phyloP scores from a whole-genome alignment of 257 asterid genomes.

The Eustoma russellianum region DNA sequence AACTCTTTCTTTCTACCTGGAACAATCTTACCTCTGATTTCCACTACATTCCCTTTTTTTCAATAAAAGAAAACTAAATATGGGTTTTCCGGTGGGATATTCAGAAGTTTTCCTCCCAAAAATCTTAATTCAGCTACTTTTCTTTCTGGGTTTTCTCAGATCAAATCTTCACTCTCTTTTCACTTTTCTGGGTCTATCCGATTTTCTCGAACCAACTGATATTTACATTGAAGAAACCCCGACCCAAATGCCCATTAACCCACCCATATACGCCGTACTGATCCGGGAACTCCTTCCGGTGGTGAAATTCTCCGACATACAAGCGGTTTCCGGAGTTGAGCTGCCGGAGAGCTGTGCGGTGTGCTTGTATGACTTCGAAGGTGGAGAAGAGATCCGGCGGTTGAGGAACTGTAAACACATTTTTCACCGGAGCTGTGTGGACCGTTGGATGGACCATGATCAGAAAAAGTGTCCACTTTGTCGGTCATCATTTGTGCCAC shows the following conservation, averaged over 20 bases:
- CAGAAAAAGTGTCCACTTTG: slow-evolving; percentile 25
- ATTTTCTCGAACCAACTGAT: slow-evolving; percentile 14
- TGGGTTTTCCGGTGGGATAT: slow-evolving; percentile 24
- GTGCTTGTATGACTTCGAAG: slow-evolving; percentile 20
- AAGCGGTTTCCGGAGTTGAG: slow-evolving; percentile 2
- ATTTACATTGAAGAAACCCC: slow-evolving; percentile 7
- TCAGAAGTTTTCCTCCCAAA: slow-evolving; percentile 18
- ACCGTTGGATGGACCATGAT: slow-evolving; percentile 32
- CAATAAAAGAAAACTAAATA: background rate
- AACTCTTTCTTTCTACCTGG: too few relatives aligned
- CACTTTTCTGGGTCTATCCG: slow-evolving; percentile 18
- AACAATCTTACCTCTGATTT: background rate
- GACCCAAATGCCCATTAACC: background rate
- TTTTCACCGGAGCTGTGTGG: slow-evolving; percentile 24
- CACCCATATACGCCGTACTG: slow-evolving; percentile 20
- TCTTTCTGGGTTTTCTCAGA: slow-evolving; percentile 13
- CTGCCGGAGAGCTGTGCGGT: slow-evolving; percentile 20
- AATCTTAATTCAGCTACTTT: slow-evolving; percentile 9
- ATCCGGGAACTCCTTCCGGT: slow-evolving; percentile 22
- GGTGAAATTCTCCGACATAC: slow-evolving; percentile 12
- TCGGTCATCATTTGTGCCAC: slow-evolving; percentile 21
- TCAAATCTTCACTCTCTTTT: slow-evolving; percentile 7
- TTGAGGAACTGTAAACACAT: slow-evolving; percentile 25
- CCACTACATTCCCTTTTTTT: background rate
- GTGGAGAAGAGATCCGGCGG: slow-evolving; percentile 26